A percentile compares a stretch with the other conserved stretches of the same genome.
These are phyloP conservation scores for Boletus reticulatus DNA, from an alignment of 768 basidiomycete genomes.

Conservation along the genomic window DNA sequence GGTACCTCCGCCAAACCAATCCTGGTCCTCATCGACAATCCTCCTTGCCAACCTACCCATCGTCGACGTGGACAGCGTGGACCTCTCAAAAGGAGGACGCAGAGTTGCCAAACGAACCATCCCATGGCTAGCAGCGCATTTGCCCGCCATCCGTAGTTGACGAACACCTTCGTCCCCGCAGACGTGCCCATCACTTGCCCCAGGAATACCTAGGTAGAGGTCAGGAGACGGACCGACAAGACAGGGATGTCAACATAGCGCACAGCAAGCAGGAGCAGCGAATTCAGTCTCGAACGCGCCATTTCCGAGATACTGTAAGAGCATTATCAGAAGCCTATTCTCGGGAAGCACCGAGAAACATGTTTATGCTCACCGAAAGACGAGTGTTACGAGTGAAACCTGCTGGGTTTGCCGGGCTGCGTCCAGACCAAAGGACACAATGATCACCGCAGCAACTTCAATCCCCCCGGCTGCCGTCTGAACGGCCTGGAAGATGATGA, in stretches of 20 bases:
- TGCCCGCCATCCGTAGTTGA: slow-evolving; percentile 62
- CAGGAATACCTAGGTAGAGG: slow-evolving; percentile 47
- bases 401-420: slow-evolving; percentile 67
- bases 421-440: slow-evolving; percentile 66
- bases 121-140: slow-evolving; percentile 57
- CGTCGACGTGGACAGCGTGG: slow-evolving; percentile 44
- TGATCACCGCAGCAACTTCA: slow-evolving; percentile 62
- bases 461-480: slow-evolving; percentile 67
- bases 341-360: too few relatives aligned
- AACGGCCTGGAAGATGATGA: slow-evolving; percentile 52
- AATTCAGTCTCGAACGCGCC: slow-evolving; percentile 70
- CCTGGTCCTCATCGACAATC: not conserved
- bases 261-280: slow-evolving; percentile 65
- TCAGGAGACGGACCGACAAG: not conserved
- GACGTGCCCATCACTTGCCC: slow-evolving; percentile 81
- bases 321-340: not conserved
- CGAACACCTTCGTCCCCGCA: slow-evolving; percentile 39
- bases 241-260: slow-evolving; percentile 8
- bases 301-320: slow-evolving; percentile 30
- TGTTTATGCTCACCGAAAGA: too few relatives aligned
- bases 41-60: slow-evolving; percentile 50
- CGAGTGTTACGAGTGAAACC: slow-evolving; percentile 52
- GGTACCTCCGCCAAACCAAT: not conserved
- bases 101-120: slow-evolving; percentile 51
- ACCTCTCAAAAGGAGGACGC: slow-evolving; percentile 60